Evolutionary conservation across 352 stramenopile species (phyloP).

Genomic region (Nothophytophthora sp.): DNA sequence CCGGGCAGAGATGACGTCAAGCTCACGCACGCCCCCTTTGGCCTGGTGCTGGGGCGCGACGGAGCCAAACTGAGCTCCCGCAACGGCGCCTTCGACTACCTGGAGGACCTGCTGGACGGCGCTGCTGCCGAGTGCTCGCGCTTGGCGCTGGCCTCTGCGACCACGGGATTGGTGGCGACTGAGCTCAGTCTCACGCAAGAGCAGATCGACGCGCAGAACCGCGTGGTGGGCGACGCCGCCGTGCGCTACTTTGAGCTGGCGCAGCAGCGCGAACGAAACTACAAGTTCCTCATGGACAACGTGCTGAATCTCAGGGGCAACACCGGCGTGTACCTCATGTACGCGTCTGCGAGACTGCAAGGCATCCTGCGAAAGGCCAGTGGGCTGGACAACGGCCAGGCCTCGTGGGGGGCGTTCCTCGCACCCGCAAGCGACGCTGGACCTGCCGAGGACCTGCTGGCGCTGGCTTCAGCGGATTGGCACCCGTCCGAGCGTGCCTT

Average conservation of each 20-base stretch:
- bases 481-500: constrained; percentile 66
- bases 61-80: constrained; percentile 83
- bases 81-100: constrained; percentile 78
- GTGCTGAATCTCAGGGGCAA: constrained; percentile 84
- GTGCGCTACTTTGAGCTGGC: constrained; percentile 86
- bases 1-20: constrained; percentile 38
- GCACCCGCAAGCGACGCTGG: constrained; percentile 25
- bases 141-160: constrained; percentile 49
- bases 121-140: constrained; percentile 60
- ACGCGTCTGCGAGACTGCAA: constrained; percentile 71
- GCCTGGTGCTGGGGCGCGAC: constrained; percentile 77
- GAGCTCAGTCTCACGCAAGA: constrained; percentile 25
- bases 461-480: constrained; percentile 51
- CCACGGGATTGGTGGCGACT: constrained; percentile 22
- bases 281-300: constrained; percentile 86
- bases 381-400: constrained; percentile 19
- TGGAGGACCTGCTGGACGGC: constrained; percentile 74
- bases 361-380: constrained; percentile 69
- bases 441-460: constrained; percentile 35
- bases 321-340: constrained; percentile 85
- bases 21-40: constrained; percentile 75
- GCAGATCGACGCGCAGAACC: constrained; percentile 38
- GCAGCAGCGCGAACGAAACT: constrained; percentile 82
- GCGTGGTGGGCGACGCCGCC: constrained; percentile 67
- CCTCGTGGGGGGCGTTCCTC: constrained; percentile 25